Base-by-base conservation (phyloP, 257 asterid genomes). In the Solanum boliviense region DNA sequence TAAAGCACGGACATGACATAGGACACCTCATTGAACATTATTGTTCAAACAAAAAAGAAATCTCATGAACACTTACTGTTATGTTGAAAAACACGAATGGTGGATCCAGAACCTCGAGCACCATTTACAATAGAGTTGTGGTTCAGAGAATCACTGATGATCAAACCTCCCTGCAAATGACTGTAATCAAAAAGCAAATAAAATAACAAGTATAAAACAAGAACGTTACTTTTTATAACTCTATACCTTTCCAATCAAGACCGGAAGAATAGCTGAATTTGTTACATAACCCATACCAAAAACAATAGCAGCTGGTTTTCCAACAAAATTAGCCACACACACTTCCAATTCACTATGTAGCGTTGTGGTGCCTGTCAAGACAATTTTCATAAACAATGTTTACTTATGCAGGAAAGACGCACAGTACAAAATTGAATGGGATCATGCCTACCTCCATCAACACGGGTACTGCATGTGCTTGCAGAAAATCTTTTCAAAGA, bases 251-350 rank as follows among this genome's bases (percentile, higher is more conserved):
- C 98, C 95, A 88, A 92, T 86, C 83, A 95, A 83, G 72, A 93
- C 96, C 38, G 99, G 99, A 89, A 97, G 97, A 91, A 97, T 93
- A 87, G 99, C 98, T 3, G 99, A 93, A 92, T 95, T 97, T 75
- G 99, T 95, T 73, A 88, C 98, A 88, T 97, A 97, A 58, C 99
- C 98, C 99, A 97, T 97, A 89, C 99, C 98, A 90, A 94, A 93
- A 86, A 97, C 98, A 79, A 97, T 56, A 65, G 99, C 96, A 86
- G 99, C 98, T 56, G 98, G 98, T 90, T 95, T 97, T 86, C 98
- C 98, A 74, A 97, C 90, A 90, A 95, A 97, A 74, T 90, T 92
- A 75, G 99, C 99, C 99, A 95, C 99, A 87, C 95, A 89, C 89
- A 90, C 93, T 92, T 97, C 99, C 94, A 97, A 86, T 73, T 95